Evolutionary conservation across 768 basidiomycete species (phyloP).

Genomic region (Cytidiella melzeri): DNA sequence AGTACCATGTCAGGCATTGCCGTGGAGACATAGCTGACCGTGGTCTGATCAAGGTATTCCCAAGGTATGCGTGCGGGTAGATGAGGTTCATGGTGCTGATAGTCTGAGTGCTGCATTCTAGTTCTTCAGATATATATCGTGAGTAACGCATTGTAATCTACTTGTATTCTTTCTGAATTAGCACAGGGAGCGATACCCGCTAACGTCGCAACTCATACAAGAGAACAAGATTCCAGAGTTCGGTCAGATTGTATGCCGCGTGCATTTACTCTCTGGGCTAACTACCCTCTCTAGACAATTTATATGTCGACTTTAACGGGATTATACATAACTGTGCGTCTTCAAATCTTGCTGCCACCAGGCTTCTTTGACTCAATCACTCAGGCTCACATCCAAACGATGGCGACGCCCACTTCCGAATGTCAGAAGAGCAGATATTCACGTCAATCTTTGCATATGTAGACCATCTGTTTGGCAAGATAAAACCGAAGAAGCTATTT

Average conservation of each 20-base stretch:
- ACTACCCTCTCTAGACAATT: conserved; percentile 52
- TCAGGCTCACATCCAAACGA: conserved; percentile 94
- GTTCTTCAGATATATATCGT: conserved; percentile 98
- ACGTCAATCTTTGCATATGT: conserved; percentile 96
- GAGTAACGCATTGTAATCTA: conserved; percentile 24
- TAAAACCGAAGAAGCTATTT: conserved; percentile 95
- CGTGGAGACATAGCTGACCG: neutral
- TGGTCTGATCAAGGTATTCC: conserved; percentile 35
- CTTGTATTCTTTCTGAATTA: conserved; percentile 4
- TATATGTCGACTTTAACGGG: conserved; percentile 92
- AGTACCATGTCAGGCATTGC: neutral
- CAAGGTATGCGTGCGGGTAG: conserved; percentile 31
- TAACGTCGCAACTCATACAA: conserved; percentile 95
- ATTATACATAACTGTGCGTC: conserved; percentile 76
- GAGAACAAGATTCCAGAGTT: conserved; percentile 99
- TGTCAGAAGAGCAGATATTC: conserved; percentile 96
- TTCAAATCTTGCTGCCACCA: neutral
- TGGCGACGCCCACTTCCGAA: conserved; percentile 89
- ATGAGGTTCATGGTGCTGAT: neutral
- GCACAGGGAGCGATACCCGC: conserved; percentile 88
- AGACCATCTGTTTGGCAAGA: conserved; percentile 93
- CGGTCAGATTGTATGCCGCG: conserved; percentile 40
- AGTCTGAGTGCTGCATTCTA: conserved; percentile 26
- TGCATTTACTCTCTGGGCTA: conserved; percentile 2
- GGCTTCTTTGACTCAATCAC: conserved; percentile 1